These are phyloP conservation scores for Biscogniauxia mediterranea DNA, from an alignment of 2,329 filamentous ascomycete genomes.

Conservation along the genomic window DNA sequence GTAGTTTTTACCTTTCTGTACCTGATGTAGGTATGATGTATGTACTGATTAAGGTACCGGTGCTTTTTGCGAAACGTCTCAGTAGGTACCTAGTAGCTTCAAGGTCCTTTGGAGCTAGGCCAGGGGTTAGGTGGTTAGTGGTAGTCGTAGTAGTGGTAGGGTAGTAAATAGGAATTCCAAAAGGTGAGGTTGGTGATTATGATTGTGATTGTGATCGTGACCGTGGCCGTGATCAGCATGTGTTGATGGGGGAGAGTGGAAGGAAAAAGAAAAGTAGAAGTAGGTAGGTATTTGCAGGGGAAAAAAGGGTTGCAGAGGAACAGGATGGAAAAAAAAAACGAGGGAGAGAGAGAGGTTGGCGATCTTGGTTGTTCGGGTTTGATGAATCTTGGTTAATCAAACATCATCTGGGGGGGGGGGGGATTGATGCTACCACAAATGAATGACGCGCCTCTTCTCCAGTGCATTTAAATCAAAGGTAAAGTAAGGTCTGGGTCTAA, in stretches of 20 bases:
- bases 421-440: constrained; percentile 12
- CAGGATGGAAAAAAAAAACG: background rate
- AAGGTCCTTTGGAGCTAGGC: background rate
- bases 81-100: background rate
- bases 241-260: too few relatives aligned
- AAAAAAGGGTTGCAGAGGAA: too few relatives aligned
- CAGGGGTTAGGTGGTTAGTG: background rate
- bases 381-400: constrained; percentile 9
- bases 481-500: background rate
- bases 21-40: background rate
- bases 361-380: constrained; percentile 10
- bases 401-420: constrained; percentile 22
- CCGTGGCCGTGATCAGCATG: too few relatives aligned
- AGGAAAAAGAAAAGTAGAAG: background rate
- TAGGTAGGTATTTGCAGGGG: background rate
- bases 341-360: background rate
- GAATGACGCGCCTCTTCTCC: constrained; percentile 5
- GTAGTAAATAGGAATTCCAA: background rate
- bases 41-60: background rate
- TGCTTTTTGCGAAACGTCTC: background rate
- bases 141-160: too few relatives aligned
- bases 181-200: background rate
- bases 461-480: constrained; percentile 8
- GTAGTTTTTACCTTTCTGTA: background rate
- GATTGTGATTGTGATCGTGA: background rate